These are phyloP conservation scores for Atkinsonella hypoxylon DNA, from an alignment of 2,329 filamentous ascomycete species.

Conservation along the genomic window DNA sequence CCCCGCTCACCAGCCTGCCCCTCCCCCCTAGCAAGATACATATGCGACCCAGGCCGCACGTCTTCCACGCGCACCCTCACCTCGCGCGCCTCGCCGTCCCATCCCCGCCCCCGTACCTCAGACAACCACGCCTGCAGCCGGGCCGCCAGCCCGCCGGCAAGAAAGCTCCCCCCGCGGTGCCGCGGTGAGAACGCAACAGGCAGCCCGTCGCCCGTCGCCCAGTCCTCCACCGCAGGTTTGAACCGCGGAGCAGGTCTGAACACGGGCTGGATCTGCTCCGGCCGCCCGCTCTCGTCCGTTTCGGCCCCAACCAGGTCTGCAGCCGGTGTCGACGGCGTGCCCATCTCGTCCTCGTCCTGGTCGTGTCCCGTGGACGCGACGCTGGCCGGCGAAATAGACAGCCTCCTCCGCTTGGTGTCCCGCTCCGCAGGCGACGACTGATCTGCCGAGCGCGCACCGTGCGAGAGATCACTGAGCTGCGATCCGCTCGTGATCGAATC, in stretches of 20 bases:
- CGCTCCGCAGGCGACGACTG: constrained; percentile 6
- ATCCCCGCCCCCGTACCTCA: constrained; percentile 26
- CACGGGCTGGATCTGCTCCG: constrained; percentile 21
- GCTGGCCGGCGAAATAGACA: constrained; percentile 14
- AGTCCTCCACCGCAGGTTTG: constrained; percentile 18
- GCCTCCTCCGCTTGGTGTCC: constrained; percentile 8
- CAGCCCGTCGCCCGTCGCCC: constrained; percentile 10
- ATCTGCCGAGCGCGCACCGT: too few relatives aligned
- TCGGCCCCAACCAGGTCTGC: background rate
- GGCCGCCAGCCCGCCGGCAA: constrained; percentile 25
- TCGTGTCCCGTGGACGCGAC: constrained; percentile 4
- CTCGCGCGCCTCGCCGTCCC: constrained; percentile 13
- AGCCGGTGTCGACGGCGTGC: background rate
- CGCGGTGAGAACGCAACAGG: constrained; percentile 24
- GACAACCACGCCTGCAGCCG: constrained; percentile 29
- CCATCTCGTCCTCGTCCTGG: background rate
- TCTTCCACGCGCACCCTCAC: constrained; percentile 18
- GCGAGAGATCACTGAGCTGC: background rate
- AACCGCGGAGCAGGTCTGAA: constrained; percentile 29
- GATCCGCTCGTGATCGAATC: background rate
- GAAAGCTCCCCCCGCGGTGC: constrained; percentile 22
- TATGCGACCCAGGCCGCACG: constrained; percentile 18
- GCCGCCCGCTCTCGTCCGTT: too few relatives aligned
- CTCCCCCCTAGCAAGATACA: constrained; percentile 22
- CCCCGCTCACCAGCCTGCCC: background rate